Evolutionary conservation across 306 rosid species (phyloP), one percentile per base, ranked within the genome.

Genomic region (Begonia loranthoides): DNA sequence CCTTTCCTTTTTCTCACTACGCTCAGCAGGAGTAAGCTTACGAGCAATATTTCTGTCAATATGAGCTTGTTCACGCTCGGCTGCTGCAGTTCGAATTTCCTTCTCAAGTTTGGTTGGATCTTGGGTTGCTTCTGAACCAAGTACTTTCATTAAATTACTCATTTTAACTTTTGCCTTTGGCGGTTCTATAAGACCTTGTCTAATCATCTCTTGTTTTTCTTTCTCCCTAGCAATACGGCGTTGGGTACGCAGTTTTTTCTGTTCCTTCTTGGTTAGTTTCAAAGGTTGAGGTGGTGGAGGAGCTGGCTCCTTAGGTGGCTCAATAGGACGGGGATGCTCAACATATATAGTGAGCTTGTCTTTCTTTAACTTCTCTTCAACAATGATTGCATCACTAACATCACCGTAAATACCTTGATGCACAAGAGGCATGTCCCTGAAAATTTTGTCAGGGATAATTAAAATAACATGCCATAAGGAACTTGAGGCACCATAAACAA

Each of bases 201-300:
- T 73, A 51, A 89, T 85, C 97, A 89, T 85, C 75, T 89, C 97
- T 72, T 85, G 97, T 61, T 76, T 73, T 6, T 89, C 97, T 60
- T 83, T 89, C 83, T 89, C 95, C 70, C 82, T 79, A 4, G 85
- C 95, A 60, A 89, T 64, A 22, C 97, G 95, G 21, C 84, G 72
- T 60, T 89, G 97, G 38, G 97, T 89, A 3, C 97, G 80, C 40
- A 89, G 85, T 72, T 89, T 89, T 73, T 89, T 89, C 84, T 82
- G 97, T 55, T 89, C 97, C 60, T 82, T 84, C 81, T 85, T 82
- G 21, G 97, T 89, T 62, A 89, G 73, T 76, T 89, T 89, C 58
- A 89, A 75, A 3, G 97, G 97, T 68, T 89, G 95, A 61, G 95
- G 97, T n/a, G 97, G 97, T 15, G 97, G 97, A 21, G 94, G 95